These are phyloP conservation scores for Debaryomyces fabryi DNA, from an alignment of 1,139 yeast species.

Conservation along the genomic window DNA sequence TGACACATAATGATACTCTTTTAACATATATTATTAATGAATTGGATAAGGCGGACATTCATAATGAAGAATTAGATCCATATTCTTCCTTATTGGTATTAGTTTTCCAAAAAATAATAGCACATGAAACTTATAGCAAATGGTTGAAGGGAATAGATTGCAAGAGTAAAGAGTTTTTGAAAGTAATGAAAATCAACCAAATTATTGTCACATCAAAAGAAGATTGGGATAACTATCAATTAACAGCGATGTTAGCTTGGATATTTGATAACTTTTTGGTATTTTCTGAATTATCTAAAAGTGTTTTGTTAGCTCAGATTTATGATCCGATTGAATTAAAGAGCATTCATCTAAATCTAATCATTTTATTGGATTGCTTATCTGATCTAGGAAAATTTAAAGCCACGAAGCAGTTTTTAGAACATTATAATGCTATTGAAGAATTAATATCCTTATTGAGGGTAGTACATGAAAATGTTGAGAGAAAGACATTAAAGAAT, in stretches of 20 bases:
- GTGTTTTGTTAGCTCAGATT: constrained; percentile 15
- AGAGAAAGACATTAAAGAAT: constrained; percentile 27
- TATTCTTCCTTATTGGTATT: constrained; percentile 14
- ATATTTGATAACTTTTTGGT: constrained; percentile 40
- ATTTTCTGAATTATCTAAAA: constrained; percentile 15
- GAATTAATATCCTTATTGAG: constrained; percentile 48
- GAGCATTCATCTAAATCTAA: constrained; percentile 25
- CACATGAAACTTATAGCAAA: constrained; percentile 28
- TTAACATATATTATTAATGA: constrained; percentile 10
- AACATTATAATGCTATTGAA: constrained; percentile 53
- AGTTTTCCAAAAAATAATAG: constrained; percentile 18
- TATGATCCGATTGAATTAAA: constrained; percentile 15
- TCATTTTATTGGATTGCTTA: constrained; percentile 50
- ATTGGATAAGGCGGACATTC: constrained; percentile 2
- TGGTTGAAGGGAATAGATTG: constrained; percentile 18
- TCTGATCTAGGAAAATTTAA: constrained; percentile 55
- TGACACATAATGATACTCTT: constrained; percentile 12
- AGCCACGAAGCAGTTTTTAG: constrained; percentile 52
- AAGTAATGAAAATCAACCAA: constrained; percentile 35
- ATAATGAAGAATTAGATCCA: constrained; percentile 1
- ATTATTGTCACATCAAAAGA: constrained; percentile 50
- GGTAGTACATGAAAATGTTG: constrained; percentile 51
- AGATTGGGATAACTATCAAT: constrained; percentile 55
- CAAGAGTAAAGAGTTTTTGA: constrained; percentile 5
- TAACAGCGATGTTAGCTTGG: constrained; percentile 61